Conservation (phyloP, 1,284 basidiomycete species). For the Puccinia horiana region DNA sequence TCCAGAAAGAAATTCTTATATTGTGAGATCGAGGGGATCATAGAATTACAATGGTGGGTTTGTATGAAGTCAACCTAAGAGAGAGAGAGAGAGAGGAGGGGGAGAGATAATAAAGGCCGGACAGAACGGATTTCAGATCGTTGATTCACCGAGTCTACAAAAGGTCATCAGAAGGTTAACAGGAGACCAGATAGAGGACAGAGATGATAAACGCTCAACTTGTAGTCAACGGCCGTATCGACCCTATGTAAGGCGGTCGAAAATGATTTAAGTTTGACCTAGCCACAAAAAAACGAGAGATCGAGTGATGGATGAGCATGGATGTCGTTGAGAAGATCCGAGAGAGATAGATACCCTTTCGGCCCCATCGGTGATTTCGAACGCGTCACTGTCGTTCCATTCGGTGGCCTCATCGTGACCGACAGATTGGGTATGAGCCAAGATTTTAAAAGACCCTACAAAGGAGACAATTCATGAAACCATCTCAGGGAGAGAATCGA, state of each 20-base stretch:
- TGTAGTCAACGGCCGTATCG: constrained; percentile 38
- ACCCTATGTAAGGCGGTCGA: constrained; percentile 28
- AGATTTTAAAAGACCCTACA: constrained; percentile 35
- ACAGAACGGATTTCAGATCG: too few species aligned
- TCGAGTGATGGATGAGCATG: background rate
- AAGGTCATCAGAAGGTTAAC: too few species aligned
- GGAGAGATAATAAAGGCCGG: too few species aligned
- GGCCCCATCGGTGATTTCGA: constrained; percentile 4
- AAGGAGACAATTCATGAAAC: background rate
- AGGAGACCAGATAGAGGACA: too few species aligned
- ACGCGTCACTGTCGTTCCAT: constrained; percentile 41
- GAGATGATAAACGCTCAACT: constrained; percentile 18
- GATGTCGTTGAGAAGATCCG: background rate
- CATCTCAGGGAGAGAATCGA: too few species aligned
- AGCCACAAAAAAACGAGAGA: background rate
- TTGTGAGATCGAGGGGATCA: too few species aligned
- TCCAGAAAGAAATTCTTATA: too few species aligned
- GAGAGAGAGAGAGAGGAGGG: too few species aligned
- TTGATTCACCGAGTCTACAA: too few species aligned
- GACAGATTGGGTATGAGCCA: constrained; percentile 26
- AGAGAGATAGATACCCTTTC: constrained; percentile 2
- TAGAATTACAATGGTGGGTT: too few species aligned
- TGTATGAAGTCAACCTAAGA: too few species aligned
- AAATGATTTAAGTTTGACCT: constrained; percentile 47
- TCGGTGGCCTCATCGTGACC: background rate